Evolutionary conservation across 352 stramenopile species (phyloP).

Genomic region (Thalassiosira hispida): DNA sequence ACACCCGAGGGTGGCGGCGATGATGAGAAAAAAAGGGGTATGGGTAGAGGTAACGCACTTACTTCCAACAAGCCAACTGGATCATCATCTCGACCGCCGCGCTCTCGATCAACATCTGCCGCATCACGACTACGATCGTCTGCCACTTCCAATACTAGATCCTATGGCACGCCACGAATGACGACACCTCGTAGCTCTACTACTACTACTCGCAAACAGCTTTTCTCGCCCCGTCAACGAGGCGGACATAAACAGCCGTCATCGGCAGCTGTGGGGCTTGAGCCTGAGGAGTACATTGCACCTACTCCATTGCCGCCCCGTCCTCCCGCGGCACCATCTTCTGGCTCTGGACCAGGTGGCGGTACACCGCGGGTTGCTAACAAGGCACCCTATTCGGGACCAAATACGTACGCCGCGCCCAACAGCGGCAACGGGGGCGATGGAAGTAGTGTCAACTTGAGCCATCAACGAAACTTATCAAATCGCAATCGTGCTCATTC

Average conservation of each 20-base stretch:
- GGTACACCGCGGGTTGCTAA: too few relatives aligned
- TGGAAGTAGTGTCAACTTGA: not conserved
- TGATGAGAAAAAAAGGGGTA: not conserved
- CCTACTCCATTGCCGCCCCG: not conserved
- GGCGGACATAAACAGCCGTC: not conserved
- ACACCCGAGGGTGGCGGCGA: constrained; percentile 41
- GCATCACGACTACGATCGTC: too few relatives aligned
- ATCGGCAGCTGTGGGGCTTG: constrained; percentile 11
- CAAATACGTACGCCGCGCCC: not conserved
- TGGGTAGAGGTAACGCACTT: constrained; percentile 1
- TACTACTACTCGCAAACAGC: not conserved
- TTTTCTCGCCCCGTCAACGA: constrained; percentile 8
- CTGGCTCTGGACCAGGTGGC: not conserved
- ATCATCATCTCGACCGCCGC: not conserved
- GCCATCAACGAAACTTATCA: too few relatives aligned
- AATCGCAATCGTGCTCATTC: constrained; percentile 9
- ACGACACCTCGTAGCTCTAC: not conserved
- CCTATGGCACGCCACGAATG: not conserved
- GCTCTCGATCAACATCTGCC: not conserved
- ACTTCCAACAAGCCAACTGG: not conserved
- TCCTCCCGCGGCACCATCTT: not conserved
- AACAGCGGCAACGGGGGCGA: not conserved
- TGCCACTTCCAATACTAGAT: too few relatives aligned
- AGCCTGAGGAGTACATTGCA: constrained; percentile 39
- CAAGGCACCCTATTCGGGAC: constrained; percentile 7